Evolutionary conservation across 345 rosid genomes (phyloP).

Genomic region (Laguncularia racemosa): DNA sequence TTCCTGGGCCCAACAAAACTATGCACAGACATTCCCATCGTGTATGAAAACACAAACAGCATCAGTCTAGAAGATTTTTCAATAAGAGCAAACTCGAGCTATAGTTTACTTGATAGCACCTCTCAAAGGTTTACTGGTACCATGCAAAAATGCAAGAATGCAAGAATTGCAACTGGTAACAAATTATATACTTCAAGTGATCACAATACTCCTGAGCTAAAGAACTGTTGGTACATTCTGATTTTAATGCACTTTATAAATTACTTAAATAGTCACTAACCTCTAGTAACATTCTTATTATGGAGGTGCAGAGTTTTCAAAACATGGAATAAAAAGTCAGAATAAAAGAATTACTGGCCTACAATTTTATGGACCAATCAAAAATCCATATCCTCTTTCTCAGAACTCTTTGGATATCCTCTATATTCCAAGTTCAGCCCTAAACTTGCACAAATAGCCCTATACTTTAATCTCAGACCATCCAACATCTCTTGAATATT

Average conservation of each 20-base stretch:
- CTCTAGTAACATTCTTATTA: background rate
- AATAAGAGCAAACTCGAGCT: background rate
- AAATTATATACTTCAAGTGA: too few species aligned
- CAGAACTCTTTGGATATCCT: constrained; percentile 40
- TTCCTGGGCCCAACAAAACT: too few species aligned
- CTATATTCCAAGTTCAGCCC: constrained; percentile 56
- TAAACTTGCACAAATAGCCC: constrained; percentile 55
- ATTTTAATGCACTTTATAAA: too few species aligned
- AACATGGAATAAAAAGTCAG: background rate
- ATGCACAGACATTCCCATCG: too few species aligned
- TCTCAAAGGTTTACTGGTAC: too few species aligned
- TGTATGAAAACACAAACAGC: background rate
- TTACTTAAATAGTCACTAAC: too few species aligned
- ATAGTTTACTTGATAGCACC: too few species aligned
- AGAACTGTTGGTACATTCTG: too few species aligned
- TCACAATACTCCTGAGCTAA: too few species aligned
- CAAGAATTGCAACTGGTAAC: too few species aligned
- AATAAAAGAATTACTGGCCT: background rate
- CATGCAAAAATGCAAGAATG: too few species aligned
- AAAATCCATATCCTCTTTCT: constrained; percentile 48
- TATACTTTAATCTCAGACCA: constrained; percentile 54
- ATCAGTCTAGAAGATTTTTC: background rate
- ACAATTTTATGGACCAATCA: constrained; percentile 17
- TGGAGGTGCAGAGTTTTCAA: background rate
- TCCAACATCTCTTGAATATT: constrained; percentile 47